phyloP scores from a whole-genome alignment of 2,329 filamentous ascomycete species.

The Aureobasidium lini region DNA sequence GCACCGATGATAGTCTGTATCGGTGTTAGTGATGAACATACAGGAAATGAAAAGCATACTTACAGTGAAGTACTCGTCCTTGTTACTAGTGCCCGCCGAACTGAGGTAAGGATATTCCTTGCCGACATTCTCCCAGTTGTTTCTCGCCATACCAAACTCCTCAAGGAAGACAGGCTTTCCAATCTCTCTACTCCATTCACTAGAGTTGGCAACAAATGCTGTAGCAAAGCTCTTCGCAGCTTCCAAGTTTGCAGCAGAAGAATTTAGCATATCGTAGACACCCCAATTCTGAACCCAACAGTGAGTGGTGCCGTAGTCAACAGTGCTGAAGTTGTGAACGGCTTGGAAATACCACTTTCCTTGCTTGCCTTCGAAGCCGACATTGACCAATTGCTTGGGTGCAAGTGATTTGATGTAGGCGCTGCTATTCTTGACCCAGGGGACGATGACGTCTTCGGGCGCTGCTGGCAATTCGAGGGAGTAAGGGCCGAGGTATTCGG shows the following conservation, averaged over 20 bases:
- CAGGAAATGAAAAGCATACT: neutral
- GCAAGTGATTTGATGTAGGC: constrained; percentile 30
- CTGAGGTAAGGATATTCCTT: constrained; percentile 32
- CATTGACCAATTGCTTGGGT: constrained; percentile 32
- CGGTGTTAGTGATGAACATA: too few relatives aligned
- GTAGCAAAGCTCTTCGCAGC: constrained; percentile 30
- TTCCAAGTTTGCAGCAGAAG: constrained; percentile 25
- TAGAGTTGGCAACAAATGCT: constrained; percentile 29
- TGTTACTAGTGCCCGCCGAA: constrained; percentile 29
- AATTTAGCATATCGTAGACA: constrained; percentile 33
- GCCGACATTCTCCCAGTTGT: constrained; percentile 33
- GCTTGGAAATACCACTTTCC: constrained; percentile 34
- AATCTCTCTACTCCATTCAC: constrained; percentile 30
- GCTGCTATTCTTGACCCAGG: constrained; percentile 32
- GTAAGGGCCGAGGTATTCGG: constrained; percentile 25
- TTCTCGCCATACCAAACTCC: constrained; percentile 34
- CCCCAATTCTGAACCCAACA: constrained; percentile 36
- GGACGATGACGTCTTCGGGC: constrained; percentile 28
- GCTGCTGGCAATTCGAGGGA: constrained; percentile 24
- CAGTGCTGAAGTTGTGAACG: constrained; percentile 29
- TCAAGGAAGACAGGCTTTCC: constrained; percentile 33
- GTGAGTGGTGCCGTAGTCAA: constrained; percentile 34
- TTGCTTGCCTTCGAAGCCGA: constrained; percentile 33
- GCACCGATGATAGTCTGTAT: constrained; percentile 28
- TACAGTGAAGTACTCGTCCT: constrained; percentile 30